phyloP scores from a whole-genome alignment of 1,284 basidiomycete genomes.

The Coniferiporia weirii region DNA sequence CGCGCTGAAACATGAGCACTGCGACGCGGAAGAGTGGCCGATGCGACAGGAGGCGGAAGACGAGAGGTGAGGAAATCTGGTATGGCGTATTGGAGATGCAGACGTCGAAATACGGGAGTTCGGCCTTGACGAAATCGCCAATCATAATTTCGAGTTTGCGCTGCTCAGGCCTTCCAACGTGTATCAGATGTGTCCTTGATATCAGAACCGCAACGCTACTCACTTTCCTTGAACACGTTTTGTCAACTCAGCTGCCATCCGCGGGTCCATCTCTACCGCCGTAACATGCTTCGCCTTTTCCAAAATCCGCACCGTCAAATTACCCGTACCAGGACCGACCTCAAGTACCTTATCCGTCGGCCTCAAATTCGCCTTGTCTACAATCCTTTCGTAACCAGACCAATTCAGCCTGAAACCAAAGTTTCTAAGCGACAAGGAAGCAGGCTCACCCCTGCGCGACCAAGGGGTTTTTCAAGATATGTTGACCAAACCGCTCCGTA shows the following conservation, averaged over 20 bases:
- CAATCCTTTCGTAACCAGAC: constrained; percentile 51
- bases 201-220: constrained; percentile 35
- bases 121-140: constrained; percentile 96
- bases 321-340: constrained; percentile 98
- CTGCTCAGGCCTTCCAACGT: constrained; percentile 75
- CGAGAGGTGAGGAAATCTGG: constrained; percentile 97
- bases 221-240: constrained; percentile 98
- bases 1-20: constrained; percentile 99
- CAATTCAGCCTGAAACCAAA: constrained; percentile 11
- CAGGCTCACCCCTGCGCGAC: constrained; percentile 77
- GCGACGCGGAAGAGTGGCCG: constrained; percentile 91
- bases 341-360: constrained; percentile 96
- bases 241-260: constrained; percentile 96
- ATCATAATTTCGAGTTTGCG: constrained; percentile 92
- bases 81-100: constrained; percentile 99
- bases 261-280: constrained; percentile 97
- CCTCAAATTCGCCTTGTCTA: constrained; percentile 86
- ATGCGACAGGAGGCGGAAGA: constrained; percentile 96
- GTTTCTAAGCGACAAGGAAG: constrained; percentile 9
- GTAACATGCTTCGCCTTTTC: constrained; percentile 91
- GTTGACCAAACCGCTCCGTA: constrained; percentile 92
- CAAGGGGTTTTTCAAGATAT: constrained; percentile 93
- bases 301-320: constrained; percentile 91
- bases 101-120: constrained; percentile 96
- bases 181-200: constrained; percentile 3